phyloP scores from a whole-genome alignment of 768 basidiomycete genomes.

The Leucocoprinus birnbaumii region DNA sequence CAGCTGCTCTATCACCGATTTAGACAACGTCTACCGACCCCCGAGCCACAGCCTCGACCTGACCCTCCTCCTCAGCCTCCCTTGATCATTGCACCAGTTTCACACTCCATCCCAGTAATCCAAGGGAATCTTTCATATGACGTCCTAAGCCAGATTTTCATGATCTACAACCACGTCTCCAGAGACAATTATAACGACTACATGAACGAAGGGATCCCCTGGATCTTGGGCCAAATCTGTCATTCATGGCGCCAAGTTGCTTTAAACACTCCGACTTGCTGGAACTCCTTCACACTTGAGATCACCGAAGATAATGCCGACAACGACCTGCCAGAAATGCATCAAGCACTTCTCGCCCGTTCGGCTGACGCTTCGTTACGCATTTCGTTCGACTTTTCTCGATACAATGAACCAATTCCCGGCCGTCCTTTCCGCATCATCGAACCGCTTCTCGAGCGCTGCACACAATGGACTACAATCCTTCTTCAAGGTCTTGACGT shows the following conservation, averaged over 20 bases:
- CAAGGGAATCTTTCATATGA: background rate
- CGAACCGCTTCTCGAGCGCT: background rate
- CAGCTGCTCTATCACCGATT: too few relatives aligned
- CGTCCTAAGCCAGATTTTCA: background rate
- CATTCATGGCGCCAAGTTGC: background rate
- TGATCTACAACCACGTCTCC: background rate
- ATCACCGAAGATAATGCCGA: background rate
- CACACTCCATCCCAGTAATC: too few relatives aligned
- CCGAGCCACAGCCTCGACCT: background rate
- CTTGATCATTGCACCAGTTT: too few relatives aligned
- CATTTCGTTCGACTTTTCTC: background rate
- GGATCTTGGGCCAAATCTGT: conserved; percentile 1
- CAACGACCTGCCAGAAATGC: background rate
- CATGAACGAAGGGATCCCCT: background rate
- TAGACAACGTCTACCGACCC: too few relatives aligned
- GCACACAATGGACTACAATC: background rate
- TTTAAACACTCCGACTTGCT: background rate
- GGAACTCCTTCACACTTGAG: background rate
- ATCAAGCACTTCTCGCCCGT: background rate
- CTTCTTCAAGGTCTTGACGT: background rate
- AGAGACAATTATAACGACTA: background rate
- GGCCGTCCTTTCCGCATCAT: background rate
- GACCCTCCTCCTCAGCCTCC: background rate
- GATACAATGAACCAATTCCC: background rate
- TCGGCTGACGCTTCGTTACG: background rate